These are phyloP conservation scores for Tuber indicum DNA, from an alignment of 495 filamentous ascomycete species.

Conservation along the genomic window DNA sequence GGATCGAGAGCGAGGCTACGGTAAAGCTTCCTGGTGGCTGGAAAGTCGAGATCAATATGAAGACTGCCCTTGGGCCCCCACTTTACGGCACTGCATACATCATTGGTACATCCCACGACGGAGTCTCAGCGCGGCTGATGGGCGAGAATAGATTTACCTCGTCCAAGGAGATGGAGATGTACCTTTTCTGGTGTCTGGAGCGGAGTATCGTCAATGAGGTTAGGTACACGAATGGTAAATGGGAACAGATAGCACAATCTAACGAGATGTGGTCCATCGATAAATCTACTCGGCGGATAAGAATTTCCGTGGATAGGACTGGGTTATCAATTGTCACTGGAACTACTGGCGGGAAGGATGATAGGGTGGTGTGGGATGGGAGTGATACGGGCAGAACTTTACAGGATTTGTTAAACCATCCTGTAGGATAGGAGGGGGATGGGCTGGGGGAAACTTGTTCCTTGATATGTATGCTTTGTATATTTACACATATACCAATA, in stretches of 20 bases:
- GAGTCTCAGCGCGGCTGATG: constrained; percentile 32
- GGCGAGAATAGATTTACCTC: constrained; percentile 36
- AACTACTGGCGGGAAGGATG: constrained; percentile 33
- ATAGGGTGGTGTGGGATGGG: constrained; percentile 37
- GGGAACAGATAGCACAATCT: constrained; percentile 40
- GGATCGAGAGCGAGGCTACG: constrained; percentile 35
- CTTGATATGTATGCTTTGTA: constrained; percentile 17
- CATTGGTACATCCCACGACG: constrained; percentile 38
- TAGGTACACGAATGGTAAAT: constrained; percentile 30
- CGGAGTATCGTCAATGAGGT: constrained; percentile 40
- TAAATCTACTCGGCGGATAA: constrained; percentile 31
- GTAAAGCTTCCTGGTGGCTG: constrained; percentile 37
- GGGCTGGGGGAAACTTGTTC: constrained; percentile 9
- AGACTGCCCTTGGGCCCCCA: constrained; percentile 30
- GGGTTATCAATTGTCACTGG: constrained; percentile 36
- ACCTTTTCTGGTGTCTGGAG: constrained; percentile 41
- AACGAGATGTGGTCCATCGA: constrained; percentile 39
- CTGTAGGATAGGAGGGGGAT: constrained; percentile 20
- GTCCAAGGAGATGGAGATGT: constrained; percentile 32
- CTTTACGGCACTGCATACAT: constrained; percentile 34
- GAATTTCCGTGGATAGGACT: constrained; percentile 28
- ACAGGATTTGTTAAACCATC: constrained; percentile 26
- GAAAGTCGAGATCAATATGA: constrained; percentile 36
- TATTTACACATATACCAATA: constrained; percentile 21
- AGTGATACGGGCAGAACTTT: constrained; percentile 27